Percentiles rank a stretch among this genome's conserved stretches.
Evolutionary conservation across 2,329 filamentous ascomycete species (phyloP).

Genomic region (Sclerotinia nivalis): DNA sequence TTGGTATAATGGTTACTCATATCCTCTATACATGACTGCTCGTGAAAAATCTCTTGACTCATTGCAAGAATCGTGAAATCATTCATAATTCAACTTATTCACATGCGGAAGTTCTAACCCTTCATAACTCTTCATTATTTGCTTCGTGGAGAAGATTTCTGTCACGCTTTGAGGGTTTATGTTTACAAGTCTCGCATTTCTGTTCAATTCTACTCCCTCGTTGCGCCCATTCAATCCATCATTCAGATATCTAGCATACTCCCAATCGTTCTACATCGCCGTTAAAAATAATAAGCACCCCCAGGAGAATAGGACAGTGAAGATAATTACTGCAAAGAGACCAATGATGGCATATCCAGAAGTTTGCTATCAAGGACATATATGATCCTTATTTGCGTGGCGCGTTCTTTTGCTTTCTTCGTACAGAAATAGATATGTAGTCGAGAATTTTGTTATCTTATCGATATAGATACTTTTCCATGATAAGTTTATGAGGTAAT

Average conservation of each 20-base stretch:
- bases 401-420: not conserved
- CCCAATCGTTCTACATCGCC: no score
- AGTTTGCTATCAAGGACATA: not conserved
- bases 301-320: not conserved
- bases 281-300: no score
- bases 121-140: no score
- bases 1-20: not conserved
- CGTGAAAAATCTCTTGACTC: not conserved
- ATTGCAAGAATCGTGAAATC: not conserved
- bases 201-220: not conserved
- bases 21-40: not conserved
- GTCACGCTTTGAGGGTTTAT: not conserved
- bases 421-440: not conserved
- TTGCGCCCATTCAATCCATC: accelerated
- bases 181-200: not conserved
- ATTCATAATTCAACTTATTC: not conserved
- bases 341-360: not conserved
- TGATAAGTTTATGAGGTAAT: not conserved
- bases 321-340: no score
- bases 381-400: not conserved
- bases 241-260: accelerated
- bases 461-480: not conserved
- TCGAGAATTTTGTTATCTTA: not conserved
- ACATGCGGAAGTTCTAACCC: no score
- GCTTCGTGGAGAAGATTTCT: not conserved